Percentiles rank a stretch among this genome's conserved stretches.
Conservation (phyloP, 1,139 yeast species). For the Hyphopichia pseudoburtonii region DNA sequence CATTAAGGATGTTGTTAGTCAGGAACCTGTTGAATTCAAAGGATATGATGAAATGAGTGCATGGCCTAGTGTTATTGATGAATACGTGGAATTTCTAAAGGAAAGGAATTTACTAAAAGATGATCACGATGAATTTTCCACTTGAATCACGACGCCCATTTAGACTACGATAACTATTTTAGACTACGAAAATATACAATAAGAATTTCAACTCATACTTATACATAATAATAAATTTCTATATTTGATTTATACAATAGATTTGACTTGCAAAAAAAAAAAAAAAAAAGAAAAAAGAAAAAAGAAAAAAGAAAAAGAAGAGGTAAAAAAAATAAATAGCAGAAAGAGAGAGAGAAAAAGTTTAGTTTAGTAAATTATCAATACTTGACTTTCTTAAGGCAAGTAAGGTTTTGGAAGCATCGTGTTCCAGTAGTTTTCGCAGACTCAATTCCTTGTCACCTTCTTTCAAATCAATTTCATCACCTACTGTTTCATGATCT, state of each 20-base stretch:
- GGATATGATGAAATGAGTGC: conserved; percentile 78
- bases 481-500: conserved; percentile 11
- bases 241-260: too few species aligned
- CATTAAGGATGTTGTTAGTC: conserved; percentile 47
- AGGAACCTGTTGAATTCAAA: conserved; percentile 48
- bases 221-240: conserved; percentile 5
- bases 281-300: conserved; percentile 15
- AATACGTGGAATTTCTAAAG: conserved; percentile 64
- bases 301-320: conserved; percentile 1
- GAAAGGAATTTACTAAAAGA: conserved; percentile 23
- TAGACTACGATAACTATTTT: too few species aligned
- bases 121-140: background rate
- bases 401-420: conserved; percentile 44
- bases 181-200: conserved; percentile 7
- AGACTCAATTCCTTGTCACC: conserved; percentile 6
- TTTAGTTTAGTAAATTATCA: conserved; percentile 39
- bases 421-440: conserved; percentile 24
- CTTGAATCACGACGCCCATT: too few species aligned
- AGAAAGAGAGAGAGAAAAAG: background rate
- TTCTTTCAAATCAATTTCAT: background rate
- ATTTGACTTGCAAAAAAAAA: conserved; percentile 12
- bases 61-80: conserved; percentile 91
- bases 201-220: background rate
- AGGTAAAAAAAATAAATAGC: background rate
- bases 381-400: conserved; percentile 46